Base-by-base conservation (phyloP, 2,329 filamentous ascomycete genomes). In the Dactylonectria estremocensis region DNA sequence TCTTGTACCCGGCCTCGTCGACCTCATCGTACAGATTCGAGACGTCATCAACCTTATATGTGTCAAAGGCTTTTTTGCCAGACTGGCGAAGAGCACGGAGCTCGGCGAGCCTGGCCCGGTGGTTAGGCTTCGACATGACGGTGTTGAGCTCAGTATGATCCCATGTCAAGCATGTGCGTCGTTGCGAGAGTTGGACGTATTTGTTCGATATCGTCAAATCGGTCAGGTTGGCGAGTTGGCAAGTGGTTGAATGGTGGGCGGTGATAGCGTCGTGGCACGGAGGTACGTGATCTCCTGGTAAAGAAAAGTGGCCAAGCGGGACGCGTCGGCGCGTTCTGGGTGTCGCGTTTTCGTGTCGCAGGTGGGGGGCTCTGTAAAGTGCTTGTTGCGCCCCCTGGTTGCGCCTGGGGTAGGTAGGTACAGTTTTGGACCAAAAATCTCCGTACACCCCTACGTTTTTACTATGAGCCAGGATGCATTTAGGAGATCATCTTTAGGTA, bases 1-100 rank as follows among this genome's bases (percentile, higher is more conserved):
- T 97, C 85, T 98, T 98, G 86, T 99, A 99, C 58, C 93, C 93
- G 77, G 96, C 95, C 77, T 99, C 96, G 78, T 98, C 95, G 54
- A 99, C 95, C 77, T 97, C 95, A 70, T 98, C 96, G 83, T 98
- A 99, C 50, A 99, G 86, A 74, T 93, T 90, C 72, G 92, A 89
- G 75, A 93, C 92, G 69, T 98, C 92, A 75, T 94, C 89, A 69
- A 98, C 90, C 81, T 97, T 86, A 84, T 98, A 99, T 67, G 89
- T 90, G 76, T 95, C 92, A 71, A 97, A 91, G 72, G 92, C 92
- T 83, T 96, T 98, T 86, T 97, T 97, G 82, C 96, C 96, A 61
- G 95, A 90, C 76, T 93, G 90, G 77, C 95, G 92, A 73, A 97
- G 89, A 79, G 93, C 95, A 76, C 90, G 90, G 72, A 98, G 89